phyloP scores from a whole-genome alignment of 768 basidiomycete genomes.

The Rhodotorula graminis region DNA sequence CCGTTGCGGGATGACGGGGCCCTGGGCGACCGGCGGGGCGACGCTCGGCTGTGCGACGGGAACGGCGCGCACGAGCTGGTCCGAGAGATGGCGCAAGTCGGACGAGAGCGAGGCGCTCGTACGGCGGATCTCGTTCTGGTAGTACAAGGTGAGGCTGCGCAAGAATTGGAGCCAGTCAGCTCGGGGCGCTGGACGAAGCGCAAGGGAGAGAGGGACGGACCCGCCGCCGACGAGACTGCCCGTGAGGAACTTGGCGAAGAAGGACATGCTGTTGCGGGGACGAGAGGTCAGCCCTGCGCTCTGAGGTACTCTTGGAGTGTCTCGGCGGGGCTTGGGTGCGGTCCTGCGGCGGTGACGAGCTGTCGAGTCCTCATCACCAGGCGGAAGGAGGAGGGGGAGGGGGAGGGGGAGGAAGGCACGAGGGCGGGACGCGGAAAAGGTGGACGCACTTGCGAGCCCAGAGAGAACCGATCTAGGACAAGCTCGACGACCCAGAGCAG shows the following conservation, averaged over 20 bases:
- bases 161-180: not conserved
- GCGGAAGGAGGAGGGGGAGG: no score
- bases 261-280: constrained; percentile 12
- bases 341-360: no score
- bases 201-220: not conserved
- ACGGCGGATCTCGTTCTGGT: constrained; percentile 13
- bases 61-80: constrained; percentile 3
- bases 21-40: not conserved
- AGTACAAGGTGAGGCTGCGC: constrained; percentile 18
- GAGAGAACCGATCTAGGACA: no score
- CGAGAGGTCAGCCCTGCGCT: not conserved
- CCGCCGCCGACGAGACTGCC: constrained; percentile 16
- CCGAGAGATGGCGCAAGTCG: constrained; percentile 12
- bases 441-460: no score
- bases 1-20: constrained; percentile 17
- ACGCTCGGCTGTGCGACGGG: not conserved
- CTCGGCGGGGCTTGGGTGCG: no score
- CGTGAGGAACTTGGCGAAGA: constrained; percentile 26
- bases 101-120: not conserved
- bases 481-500: no score
- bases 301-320: no score
- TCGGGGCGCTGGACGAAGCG: not conserved
- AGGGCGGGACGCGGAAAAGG: no score
- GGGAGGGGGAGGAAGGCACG: no score
- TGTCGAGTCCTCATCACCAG: no score